Conservation (phyloP, 345 rosid species). For the Eucalyptus regnans region DNA sequence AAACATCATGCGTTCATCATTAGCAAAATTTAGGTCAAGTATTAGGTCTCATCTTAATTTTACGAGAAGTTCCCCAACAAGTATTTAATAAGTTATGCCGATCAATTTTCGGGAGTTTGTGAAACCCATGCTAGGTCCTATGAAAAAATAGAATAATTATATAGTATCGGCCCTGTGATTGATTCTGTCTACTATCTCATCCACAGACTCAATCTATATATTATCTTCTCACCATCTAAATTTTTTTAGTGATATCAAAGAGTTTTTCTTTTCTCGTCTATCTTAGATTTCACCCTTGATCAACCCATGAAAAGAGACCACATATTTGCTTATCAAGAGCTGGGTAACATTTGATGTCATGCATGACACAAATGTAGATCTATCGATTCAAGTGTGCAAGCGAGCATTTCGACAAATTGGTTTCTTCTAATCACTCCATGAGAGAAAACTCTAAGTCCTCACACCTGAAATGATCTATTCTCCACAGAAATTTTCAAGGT, state of each 20-base stretch:
- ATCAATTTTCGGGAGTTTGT: not conserved
- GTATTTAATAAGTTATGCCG: not conserved
- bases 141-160: not conserved
- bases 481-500: not conserved
- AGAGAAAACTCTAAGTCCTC: not conserved
- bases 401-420: not conserved
- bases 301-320: not conserved
- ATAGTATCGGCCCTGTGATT: rapidly evolving
- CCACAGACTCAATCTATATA: not conserved
- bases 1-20: not conserved
- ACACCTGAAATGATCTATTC: not conserved
- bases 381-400: not conserved
- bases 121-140: not conserved
- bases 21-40: not conserved
- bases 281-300: not conserved
- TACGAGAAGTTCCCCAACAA: not conserved
- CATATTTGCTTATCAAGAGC: not conserved
- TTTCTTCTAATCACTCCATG: not conserved
- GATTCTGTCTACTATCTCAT: not conserved
- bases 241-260: not conserved
- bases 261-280: not conserved
- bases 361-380: not conserved
- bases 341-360: not conserved
- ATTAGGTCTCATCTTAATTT: not conserved
- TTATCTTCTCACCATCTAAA: not conserved